Conservation (phyloP, 306 rosid species). For the Quercus mongolica region DNA sequence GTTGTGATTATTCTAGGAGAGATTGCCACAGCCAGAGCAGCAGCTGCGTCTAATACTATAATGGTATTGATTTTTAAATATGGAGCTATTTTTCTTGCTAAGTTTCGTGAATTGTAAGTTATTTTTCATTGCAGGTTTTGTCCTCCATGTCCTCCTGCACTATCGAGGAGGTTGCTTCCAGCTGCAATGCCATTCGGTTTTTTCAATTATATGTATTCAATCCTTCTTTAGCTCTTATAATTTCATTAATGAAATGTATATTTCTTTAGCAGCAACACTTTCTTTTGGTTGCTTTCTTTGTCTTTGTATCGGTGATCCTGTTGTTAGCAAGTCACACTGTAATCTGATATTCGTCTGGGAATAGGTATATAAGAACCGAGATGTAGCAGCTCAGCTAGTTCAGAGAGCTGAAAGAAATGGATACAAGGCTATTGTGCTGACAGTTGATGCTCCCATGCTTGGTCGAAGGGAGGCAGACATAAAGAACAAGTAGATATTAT, state of each 20-base stretch:
- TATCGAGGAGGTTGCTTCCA: slow-evolving; percentile 59
- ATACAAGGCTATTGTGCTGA: too few relatives aligned
- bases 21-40: slow-evolving; percentile 66
- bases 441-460: too few relatives aligned
- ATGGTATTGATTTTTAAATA: slow-evolving; percentile 37
- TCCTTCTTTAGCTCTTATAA: background rate
- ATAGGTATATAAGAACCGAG: too few relatives aligned
- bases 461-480: too few relatives aligned
- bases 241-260: background rate
- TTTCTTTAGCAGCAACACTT: background rate
- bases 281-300: background rate
- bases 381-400: too few relatives aligned
- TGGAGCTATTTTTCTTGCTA: background rate
- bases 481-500: too few relatives aligned
- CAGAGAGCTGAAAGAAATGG: too few relatives aligned
- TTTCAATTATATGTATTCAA: slow-evolving; percentile 56
- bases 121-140: slow-evolving; percentile 29
- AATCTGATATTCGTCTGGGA: background rate
- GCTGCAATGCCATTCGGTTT: slow-evolving; percentile 67
- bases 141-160: slow-evolving; percentile 46
- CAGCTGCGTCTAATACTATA: slow-evolving; percentile 56
- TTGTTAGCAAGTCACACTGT: background rate
- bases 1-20: slow-evolving; percentile 39
- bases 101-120: background rate
- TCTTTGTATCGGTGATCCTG: background rate